Evolutionary conservation across 805 yeast genomes (phyloP).

Genomic region (Cyberlindnera veronae): DNA sequence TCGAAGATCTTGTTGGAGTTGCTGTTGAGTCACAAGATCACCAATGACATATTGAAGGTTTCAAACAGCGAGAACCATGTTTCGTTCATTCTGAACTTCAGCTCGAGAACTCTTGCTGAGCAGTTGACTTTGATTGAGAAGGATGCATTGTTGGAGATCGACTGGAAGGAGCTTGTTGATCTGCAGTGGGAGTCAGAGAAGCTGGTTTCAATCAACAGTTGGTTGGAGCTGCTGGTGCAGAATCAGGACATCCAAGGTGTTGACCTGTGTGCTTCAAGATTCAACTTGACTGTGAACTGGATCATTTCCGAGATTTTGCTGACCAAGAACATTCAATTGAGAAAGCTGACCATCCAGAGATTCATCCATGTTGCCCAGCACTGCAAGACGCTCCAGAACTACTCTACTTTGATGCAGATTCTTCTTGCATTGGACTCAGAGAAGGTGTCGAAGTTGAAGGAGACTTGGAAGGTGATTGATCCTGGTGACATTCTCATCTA

Average conservation of each 20-base stretch:
- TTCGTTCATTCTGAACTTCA: slow-evolving; percentile 76
- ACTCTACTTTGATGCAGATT: slow-evolving; percentile 83
- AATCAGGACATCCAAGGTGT: slow-evolving; percentile 63
- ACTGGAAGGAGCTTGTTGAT: slow-evolving; percentile 87
- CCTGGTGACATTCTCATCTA: slow-evolving; percentile 69
- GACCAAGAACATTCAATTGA: slow-evolving; percentile 55
- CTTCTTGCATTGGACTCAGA: slow-evolving; percentile 74
- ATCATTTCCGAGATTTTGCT: slow-evolving; percentile 80
- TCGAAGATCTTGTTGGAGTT: slow-evolving; percentile 37
- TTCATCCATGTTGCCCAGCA: slow-evolving; percentile 83
- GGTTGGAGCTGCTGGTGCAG: slow-evolving; percentile 73
- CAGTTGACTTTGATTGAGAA: slow-evolving; percentile 86
- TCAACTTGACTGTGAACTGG: slow-evolving; percentile 90
- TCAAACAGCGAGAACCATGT: slow-evolving; percentile 53
- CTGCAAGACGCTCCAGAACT: slow-evolving; percentile 72
- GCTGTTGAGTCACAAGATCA: slow-evolving; percentile 29
- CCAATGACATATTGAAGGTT: slow-evolving; percentile 21
- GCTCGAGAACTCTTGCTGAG: slow-evolving; percentile 62
- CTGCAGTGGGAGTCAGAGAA: slow-evolving; percentile 63
- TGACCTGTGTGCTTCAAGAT: slow-evolving; percentile 77
- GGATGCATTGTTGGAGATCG: slow-evolving; percentile 79
- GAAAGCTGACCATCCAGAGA: slow-evolving; percentile 72
- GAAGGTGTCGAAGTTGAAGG: slow-evolving; percentile 52
- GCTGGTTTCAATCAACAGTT: slow-evolving; percentile 67
- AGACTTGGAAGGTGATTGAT: slow-evolving; percentile 72